These are phyloP conservation scores for Cyclotella distinguenda DNA, from an alignment of 108 stramenopile genomes.

Conservation along the genomic window DNA sequence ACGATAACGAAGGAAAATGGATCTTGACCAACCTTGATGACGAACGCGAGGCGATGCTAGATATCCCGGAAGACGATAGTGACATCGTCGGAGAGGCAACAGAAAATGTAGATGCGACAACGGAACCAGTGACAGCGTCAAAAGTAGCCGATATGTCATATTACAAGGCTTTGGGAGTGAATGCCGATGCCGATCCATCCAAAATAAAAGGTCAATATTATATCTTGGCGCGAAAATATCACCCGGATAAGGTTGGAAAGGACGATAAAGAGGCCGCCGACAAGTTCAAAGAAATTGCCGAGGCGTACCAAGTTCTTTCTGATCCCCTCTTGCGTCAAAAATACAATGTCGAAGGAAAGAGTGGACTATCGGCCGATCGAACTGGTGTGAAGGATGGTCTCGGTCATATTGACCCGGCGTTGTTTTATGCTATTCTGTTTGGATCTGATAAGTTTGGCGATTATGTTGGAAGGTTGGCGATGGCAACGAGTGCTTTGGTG, in stretches of 20 bases:
- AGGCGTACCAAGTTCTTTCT: conserved; percentile 81
- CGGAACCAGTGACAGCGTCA: conserved; percentile 20
- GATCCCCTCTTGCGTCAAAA: conserved; percentile 62
- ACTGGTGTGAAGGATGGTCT: conserved; percentile 38
- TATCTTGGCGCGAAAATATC: conserved; percentile 84
- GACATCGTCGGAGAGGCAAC: conserved; percentile 57
- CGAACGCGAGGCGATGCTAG: conserved; percentile 37
- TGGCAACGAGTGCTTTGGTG: conserved; percentile 68
- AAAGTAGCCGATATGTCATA: conserved; percentile 65
- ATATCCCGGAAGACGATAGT: conserved; percentile 64
- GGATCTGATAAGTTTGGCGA: conserved; percentile 73
- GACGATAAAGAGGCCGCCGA: conserved; percentile 68
- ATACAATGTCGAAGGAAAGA: conserved; percentile 67
- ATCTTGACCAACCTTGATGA: conserved; percentile 54
- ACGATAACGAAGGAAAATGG: conserved; percentile 67
- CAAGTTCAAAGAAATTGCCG: conserved; percentile 77
- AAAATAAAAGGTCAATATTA: conserved; percentile 93
- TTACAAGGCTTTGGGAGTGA: conserved; percentile 78
- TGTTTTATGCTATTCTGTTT: conserved; percentile 77
- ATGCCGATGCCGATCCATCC: conserved; percentile 61
- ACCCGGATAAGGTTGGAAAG: conserved; percentile 81
- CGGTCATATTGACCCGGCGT: conserved; percentile 50
- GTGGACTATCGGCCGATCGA: conserved; percentile 59
- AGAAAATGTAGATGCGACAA: conserved; percentile 43
- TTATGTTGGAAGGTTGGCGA: conserved; percentile 65